These are phyloP conservation scores for Daldinia loculata DNA, from an alignment of 495 filamentous ascomycete genomes.

Conservation along the genomic window DNA sequence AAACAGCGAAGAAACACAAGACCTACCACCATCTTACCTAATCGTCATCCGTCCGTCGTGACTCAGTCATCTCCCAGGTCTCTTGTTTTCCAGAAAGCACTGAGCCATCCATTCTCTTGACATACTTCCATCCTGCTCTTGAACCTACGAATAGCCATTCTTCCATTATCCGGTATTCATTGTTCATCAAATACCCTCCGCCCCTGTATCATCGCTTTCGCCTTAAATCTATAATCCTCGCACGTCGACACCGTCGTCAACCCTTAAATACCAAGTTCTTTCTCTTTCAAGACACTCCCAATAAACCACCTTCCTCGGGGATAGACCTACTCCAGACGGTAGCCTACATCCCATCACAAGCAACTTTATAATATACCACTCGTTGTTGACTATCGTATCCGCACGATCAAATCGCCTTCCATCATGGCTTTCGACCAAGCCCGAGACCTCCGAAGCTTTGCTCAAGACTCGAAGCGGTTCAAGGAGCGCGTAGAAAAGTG, in stretches of 20 bases:
- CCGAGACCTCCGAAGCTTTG: constrained; percentile 55
- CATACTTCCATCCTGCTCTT: constrained; percentile 9
- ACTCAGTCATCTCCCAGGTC: constrained; percentile 31
- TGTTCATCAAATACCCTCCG: constrained; percentile 8
- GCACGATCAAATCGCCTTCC: neutral
- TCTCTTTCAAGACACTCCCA: neutral
- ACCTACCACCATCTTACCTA: constrained; percentile 42
- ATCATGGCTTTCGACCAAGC: constrained; percentile 48
- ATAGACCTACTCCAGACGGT: constrained; percentile 10
- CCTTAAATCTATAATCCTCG: constrained; percentile 18
- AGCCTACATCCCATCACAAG: neutral
- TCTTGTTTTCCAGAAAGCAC: constrained; percentile 35
- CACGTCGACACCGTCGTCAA: constrained; percentile 15
- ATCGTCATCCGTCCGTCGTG: constrained; percentile 37
- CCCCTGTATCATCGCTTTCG: constrained; percentile 15
- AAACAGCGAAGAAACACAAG: constrained; percentile 40
- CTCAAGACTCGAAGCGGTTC: constrained; percentile 54
- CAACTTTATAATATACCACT: constrained; percentile 6
- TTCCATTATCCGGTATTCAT: constrained; percentile 9
- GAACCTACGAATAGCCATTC: constrained; percentile 12
- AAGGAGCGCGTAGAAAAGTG: constrained; percentile 56
- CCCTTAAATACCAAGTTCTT: neutral
- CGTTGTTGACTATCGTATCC: neutral
- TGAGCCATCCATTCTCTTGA: constrained; percentile 21
- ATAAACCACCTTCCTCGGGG: neutral